phyloP scores from a whole-genome alignment of 2,329 filamentous ascomycete genomes.

The Calonectria honghensis region DNA sequence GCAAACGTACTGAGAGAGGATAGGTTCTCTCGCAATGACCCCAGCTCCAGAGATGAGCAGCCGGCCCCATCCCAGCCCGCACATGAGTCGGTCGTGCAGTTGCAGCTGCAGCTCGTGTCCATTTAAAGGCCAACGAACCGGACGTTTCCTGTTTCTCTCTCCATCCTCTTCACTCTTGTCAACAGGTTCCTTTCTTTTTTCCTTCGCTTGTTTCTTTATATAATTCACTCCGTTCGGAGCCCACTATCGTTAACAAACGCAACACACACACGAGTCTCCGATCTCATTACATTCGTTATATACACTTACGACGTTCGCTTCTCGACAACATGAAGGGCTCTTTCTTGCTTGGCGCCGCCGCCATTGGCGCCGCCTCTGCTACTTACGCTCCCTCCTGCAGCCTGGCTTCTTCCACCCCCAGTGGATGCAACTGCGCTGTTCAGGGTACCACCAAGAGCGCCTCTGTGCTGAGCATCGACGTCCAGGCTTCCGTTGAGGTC shows the following conservation, averaged over 20 bases:
- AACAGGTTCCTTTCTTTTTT: slow-evolving; percentile 6
- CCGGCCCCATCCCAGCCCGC: slow-evolving; percentile 25
- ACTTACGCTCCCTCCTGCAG: slow-evolving; percentile 52
- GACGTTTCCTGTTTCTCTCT: slow-evolving; percentile 42
- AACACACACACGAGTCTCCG: slow-evolving; percentile 42
- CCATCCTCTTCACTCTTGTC: slow-evolving; percentile 46
- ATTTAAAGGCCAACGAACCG: slow-evolving; percentile 50
- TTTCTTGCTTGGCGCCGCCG: slow-evolving; percentile 57
- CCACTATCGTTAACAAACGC: slow-evolving; percentile 47
- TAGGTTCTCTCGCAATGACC: slow-evolving; percentile 6
- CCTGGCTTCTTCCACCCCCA: not conserved
- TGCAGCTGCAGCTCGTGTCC: slow-evolving; percentile 36
- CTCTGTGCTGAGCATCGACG: not conserved
- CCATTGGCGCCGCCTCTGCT: slow-evolving; percentile 56
- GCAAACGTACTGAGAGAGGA: slow-evolving; percentile 15
- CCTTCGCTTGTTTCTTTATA: slow-evolving; percentile 40
- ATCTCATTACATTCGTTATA: slow-evolving; percentile 56
- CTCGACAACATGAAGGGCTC: slow-evolving; percentile 59
- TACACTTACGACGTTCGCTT: slow-evolving; percentile 50
- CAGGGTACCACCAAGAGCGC: slow-evolving; percentile 10
- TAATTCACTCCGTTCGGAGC: slow-evolving; percentile 41
- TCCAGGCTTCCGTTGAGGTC: not conserved
- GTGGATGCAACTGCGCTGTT: slow-evolving; percentile 6
- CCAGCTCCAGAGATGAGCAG: slow-evolving; percentile 28
- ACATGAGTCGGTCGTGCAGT: slow-evolving; percentile 22